Evolutionary conservation across 2,329 filamentous ascomycete genomes (phyloP), one percentile per base, ranked within the genome.

Genomic region (Fusarium mangiferae): DNA sequence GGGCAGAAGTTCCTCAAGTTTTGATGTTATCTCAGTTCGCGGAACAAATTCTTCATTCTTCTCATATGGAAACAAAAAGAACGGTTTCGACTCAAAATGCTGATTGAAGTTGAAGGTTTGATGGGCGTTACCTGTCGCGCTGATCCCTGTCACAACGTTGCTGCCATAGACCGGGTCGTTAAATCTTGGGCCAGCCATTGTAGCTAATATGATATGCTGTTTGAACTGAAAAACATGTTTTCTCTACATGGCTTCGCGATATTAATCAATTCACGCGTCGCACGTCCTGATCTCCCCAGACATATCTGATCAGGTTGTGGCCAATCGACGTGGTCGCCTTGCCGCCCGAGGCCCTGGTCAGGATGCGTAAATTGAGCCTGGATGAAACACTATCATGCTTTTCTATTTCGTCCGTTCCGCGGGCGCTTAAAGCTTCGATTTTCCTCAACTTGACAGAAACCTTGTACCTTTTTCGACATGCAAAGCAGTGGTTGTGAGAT

Each of bases 31-130:
- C 2, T 71, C 66, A 7, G 49, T 24, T 0, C 75, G 61, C 18
- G 24, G 1, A 13, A 78, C 36, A 18, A 76, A 44, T 4, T 70
- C 66, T 17, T 73, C 71, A 7, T 77, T 77, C 3, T 54, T 75
- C 8, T 66, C 71, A 20, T 72, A 77, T 1, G 63, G 44, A 5
- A 78, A 62, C 15, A 52, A 11, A 30, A 49, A 60, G 3, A 30
- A 44, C 3, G 30, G 63, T 13, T 22, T 56, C 22, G 48, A 4
- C 22, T 49, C 28, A 2, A n/a, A 1, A 0, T 10, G 28, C n/a
- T 51, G 41, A 24, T 45, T 42, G 39, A 67, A 63, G 64, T 67
- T 67, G 18, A 67, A 48, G n/a, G 35, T 36, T 36, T 57, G 59
- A 0, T 56, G 59, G 18, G 59, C 64, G 5, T 39, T 39, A 4